phyloP scores from a whole-genome alignment of 306 rosid species.

The Amphicarpaea edgeworthii region DNA sequence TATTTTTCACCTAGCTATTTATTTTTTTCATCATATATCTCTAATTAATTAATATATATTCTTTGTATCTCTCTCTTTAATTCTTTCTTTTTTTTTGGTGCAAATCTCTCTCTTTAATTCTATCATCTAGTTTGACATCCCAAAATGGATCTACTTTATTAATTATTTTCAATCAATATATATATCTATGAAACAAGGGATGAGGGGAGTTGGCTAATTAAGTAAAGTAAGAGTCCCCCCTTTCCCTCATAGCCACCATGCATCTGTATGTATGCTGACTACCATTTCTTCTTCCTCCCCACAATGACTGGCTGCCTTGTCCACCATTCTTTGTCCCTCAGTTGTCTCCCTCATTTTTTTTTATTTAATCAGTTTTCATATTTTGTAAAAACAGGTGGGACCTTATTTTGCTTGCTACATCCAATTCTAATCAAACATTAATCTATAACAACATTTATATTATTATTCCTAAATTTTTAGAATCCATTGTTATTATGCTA shows the following conservation, averaged over 20 bases:
- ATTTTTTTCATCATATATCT: not conserved
- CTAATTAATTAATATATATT: no score
- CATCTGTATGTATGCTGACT: conserved; percentile 24
- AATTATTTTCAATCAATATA: no score
- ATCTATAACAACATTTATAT: not conserved
- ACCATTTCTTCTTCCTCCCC: conserved; percentile 25
- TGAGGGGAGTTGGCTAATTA: conserved; percentile 19
- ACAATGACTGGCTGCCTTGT: conserved; percentile 31
- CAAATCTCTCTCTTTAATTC: not conserved
- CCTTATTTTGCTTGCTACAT: conserved; percentile 23
- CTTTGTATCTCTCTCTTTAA: no score
- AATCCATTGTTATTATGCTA: not conserved
- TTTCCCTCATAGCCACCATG: conserved; percentile 2
- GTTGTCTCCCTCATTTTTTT: conserved; percentile 11
- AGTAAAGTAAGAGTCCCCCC: conserved; percentile 39
- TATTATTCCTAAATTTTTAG: not conserved
- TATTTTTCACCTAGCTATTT: no score
- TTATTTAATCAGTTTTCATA: not conserved
- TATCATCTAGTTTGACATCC: not conserved
- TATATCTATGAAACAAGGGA: no score
- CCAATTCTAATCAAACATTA: not conserved
- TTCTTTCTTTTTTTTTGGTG: no score
- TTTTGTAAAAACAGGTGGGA: conserved; percentile 1
- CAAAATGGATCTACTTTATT: not conserved
- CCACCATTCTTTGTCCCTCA: conserved; percentile 41